Evolutionary conservation across 2,329 filamentous ascomycete genomes (phyloP).

Genomic region (Didymella keratinophila): DNA sequence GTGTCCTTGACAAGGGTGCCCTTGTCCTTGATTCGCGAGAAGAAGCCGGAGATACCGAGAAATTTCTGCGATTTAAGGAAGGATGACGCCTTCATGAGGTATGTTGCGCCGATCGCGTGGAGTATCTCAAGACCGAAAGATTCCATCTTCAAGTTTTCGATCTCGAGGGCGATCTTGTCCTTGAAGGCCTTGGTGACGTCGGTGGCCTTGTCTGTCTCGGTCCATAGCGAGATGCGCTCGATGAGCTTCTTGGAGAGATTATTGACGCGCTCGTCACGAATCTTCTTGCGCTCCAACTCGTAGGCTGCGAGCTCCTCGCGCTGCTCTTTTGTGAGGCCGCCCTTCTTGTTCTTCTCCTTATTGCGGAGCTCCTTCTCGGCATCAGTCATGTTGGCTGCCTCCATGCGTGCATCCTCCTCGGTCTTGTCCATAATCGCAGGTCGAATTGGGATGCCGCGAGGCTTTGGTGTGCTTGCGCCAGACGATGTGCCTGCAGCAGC

Average conservation of each 20-base stretch:
- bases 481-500: slow-evolving; percentile 40
- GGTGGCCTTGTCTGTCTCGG: slow-evolving; percentile 87
- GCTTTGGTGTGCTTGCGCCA: slow-evolving; percentile 60
- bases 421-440: slow-evolving; percentile 89
- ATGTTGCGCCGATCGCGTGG: slow-evolving; percentile 92
- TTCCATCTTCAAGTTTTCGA: slow-evolving; percentile 99
- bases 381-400: slow-evolving; percentile 70
- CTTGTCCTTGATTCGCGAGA: slow-evolving; percentile 93
- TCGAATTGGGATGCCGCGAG: slow-evolving; percentile 72
- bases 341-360: slow-evolving; percentile 93
- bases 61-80: slow-evolving; percentile 97
- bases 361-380: slow-evolving; percentile 79
- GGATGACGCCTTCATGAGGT: slow-evolving; percentile 83
- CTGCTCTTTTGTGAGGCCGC: slow-evolving; percentile 86
- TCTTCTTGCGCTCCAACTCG: slow-evolving; percentile 81
- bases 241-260: slow-evolving; percentile 84
- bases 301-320: slow-evolving; percentile 88
- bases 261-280: slow-evolving; percentile 89
- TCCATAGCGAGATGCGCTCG: slow-evolving; percentile 92
- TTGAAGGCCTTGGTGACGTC: slow-evolving; percentile 91
- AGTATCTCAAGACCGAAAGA: slow-evolving; percentile 96
- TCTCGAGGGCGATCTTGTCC: slow-evolving; percentile 92
- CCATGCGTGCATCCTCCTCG: slow-evolving; percentile 75
- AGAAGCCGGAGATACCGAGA: slow-evolving; percentile 94
- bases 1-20: slow-evolving; percentile 96